A percentile compares a stretch with the other conserved stretches of the same genome.
Conservation (phyloP, 1,284 basidiomycete species). For the Heterobasidion irregulare region DNA sequence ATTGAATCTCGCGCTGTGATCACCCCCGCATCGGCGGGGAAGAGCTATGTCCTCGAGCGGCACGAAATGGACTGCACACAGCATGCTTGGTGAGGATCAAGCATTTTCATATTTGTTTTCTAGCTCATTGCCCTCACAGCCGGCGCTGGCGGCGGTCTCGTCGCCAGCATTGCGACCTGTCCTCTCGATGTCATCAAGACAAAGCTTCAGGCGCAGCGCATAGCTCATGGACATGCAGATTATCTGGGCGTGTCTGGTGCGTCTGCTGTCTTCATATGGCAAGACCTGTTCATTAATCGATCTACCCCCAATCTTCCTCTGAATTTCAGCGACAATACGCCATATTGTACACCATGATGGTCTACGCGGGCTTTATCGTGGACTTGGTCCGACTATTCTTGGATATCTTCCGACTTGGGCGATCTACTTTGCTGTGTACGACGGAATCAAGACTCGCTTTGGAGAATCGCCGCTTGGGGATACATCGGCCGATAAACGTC, state of each 20-base stretch:
- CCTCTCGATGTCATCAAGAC: constrained; percentile 98
- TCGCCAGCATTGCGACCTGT: constrained; percentile 91
- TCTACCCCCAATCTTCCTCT: background rate
- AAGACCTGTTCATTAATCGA: background rate
- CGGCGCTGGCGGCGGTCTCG: constrained; percentile 82
- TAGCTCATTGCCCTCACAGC: constrained; percentile 31
- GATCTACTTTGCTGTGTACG: constrained; percentile 97
- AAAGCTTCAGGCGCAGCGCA: constrained; percentile 85
- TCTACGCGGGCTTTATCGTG: constrained; percentile 83
- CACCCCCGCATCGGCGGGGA: constrained; percentile 50
- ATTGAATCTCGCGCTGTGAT: background rate
- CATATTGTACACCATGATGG: constrained; percentile 71
- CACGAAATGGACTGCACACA: constrained; percentile 61
- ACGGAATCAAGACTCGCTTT: constrained; percentile 80
- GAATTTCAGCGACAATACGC: constrained; percentile 54
- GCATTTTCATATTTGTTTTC: constrained; percentile 6
- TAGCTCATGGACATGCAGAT: constrained; percentile 51
- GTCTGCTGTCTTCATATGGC: constrained; percentile 18
- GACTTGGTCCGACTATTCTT: constrained; percentile 89
- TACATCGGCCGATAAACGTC: constrained; percentile 18
- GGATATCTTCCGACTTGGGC: constrained; percentile 97
- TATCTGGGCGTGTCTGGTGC: constrained; percentile 74
- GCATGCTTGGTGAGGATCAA: constrained; percentile 55
- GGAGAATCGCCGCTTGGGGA: constrained; percentile 52
- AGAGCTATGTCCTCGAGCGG: constrained; percentile 52